Conservation (phyloP, 176 grass and related monocot genomes). For the Triticum urartu region DNA sequence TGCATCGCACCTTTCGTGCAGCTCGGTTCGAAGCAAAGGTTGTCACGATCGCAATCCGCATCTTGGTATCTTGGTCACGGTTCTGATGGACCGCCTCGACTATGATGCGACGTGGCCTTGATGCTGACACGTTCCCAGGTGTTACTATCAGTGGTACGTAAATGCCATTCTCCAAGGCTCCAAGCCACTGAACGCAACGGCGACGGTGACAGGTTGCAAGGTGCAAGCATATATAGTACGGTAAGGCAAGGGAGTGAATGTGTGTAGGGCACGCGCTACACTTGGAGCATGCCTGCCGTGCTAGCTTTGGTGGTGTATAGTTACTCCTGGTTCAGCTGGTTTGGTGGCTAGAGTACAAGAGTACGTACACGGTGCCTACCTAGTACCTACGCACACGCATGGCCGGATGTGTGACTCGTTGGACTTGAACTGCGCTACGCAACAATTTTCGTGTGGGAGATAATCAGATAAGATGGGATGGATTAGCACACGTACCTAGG, state of each 20-base stretch:
- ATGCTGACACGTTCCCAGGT: background rate
- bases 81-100: background rate
- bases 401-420: background rate
- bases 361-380: background rate
- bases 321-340: background rate
- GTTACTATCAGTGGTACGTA: too few species aligned
- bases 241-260: background rate
- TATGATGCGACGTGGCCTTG: background rate
- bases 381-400: background rate
- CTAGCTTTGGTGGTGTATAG: background rate
- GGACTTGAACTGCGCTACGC: background rate
- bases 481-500: background rate
- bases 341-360: background rate
- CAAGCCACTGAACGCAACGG: background rate
- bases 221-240: background rate
- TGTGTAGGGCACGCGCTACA: background rate
- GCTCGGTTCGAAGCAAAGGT: background rate
- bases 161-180: too few species aligned
- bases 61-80: background rate
- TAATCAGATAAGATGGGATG: background rate
- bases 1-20: background rate
- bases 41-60: background rate
- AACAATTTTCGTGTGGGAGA: background rate
- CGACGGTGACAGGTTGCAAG: background rate
- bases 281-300: background rate